These are phyloP conservation scores for Leavenworthia alabamica DNA, from an alignment of 345 rosid genomes.

Conservation along the genomic window DNA sequence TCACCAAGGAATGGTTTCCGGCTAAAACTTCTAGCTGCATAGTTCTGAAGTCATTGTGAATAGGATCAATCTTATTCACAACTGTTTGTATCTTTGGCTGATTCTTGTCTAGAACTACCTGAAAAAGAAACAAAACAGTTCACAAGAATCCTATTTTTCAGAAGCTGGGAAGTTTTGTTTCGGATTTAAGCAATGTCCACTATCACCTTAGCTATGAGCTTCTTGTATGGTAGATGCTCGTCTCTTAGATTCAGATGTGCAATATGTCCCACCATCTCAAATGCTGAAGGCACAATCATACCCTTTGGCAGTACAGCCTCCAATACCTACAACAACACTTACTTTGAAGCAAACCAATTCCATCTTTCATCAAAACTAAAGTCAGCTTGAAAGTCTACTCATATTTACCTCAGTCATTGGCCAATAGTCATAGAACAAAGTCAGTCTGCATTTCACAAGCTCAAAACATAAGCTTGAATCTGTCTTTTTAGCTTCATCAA, in stretches of 20 bases:
- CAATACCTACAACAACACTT: constrained; percentile 54
- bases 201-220: constrained; percentile 68
- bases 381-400: not conserved
- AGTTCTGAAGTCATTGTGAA: constrained; percentile 68
- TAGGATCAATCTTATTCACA: constrained; percentile 75
- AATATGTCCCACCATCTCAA: constrained; percentile 83
- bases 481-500: constrained; percentile 39
- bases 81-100: constrained; percentile 87
- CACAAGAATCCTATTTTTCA: not conserved
- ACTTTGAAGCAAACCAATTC: constrained; percentile 48
- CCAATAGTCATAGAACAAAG: constrained; percentile 82
- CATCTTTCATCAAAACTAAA: not conserved
- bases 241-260: constrained; percentile 81
- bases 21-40: constrained; percentile 95
- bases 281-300: constrained; percentile 74
- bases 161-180: not conserved
- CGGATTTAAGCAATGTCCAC: not conserved
- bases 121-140: not conserved
- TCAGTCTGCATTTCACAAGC: constrained; percentile 70
- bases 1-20: constrained; percentile 84
- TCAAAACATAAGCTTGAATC: constrained; percentile 39
- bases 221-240: constrained; percentile 63
- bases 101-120: constrained; percentile 87
- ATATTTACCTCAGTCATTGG: constrained; percentile 83
- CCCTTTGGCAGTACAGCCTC: constrained; percentile 71